Conservation (phyloP, 805 yeast species). For the Candida koratica region DNA sequence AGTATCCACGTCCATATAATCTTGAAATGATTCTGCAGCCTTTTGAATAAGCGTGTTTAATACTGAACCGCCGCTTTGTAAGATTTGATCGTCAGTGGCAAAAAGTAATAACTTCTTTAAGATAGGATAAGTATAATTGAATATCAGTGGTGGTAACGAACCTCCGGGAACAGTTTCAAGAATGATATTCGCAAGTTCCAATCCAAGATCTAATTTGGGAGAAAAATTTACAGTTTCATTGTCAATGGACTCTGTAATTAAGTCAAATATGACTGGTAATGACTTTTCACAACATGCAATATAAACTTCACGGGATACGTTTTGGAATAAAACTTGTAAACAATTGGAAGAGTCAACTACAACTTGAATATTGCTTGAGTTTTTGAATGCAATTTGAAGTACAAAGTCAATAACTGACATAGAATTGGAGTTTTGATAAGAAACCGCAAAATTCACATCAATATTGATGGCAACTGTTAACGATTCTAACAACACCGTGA, state of each 20-base stretch:
- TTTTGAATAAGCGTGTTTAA: conserved; percentile 55
- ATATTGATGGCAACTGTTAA: conserved; percentile 52
- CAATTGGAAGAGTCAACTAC: conserved; percentile 67
- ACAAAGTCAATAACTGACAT: conserved; percentile 51
- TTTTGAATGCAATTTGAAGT: conserved; percentile 62
- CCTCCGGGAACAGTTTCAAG: conserved; percentile 32
- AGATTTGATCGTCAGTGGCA: conserved; percentile 69
- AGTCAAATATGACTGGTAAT: conserved; percentile 46
- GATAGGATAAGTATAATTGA: conserved; percentile 41
- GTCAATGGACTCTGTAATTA: conserved; percentile 26
- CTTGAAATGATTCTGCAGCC: conserved; percentile 31
- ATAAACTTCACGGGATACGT: conserved; percentile 44
- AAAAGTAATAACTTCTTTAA: conserved; percentile 37
- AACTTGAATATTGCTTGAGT: conserved; percentile 70
- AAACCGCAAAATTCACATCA: conserved; percentile 24
- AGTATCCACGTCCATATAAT: conserved; percentile 30
- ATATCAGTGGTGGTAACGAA: conserved; percentile 36
- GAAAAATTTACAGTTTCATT: conserved; percentile 44
- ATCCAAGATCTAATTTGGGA: conserved; percentile 54
- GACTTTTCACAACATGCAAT: conserved; percentile 45
- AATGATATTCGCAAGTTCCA: conserved; percentile 54
- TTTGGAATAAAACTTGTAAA: conserved; percentile 53
- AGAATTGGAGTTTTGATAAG: conserved; percentile 10
- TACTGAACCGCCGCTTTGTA: conserved; percentile 75
- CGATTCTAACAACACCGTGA: conserved; percentile 67